Evolutionary conservation across 176 grass and related monocot genomes (phyloP), one percentile per base, ranked within the genome.

Genomic region (Musa beccarii): DNA sequence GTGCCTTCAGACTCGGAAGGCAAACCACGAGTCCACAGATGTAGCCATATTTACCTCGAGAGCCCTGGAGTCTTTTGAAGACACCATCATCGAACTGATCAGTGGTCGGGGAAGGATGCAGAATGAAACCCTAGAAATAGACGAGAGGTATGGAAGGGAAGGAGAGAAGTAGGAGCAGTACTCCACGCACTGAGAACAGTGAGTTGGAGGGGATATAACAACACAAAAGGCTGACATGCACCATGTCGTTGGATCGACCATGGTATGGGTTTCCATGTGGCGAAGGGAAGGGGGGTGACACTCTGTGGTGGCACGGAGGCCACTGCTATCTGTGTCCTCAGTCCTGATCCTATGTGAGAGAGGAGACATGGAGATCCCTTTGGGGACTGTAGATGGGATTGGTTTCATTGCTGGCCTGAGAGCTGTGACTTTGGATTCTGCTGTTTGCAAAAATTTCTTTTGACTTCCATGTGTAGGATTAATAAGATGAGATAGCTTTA

Each of bases 221-320:
- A 54, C 20, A 49, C 19, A 54, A 54, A 73, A 73, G 51, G 71
- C 71, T 73, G 71, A 53, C 71, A 54, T 55, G 71, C 50, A 73
- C 52, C 71, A 73, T 73, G 71, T 54, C 22, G 50, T 14, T 54
- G 52, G 20, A 19, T 54, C 51, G 16, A 54, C 51, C 51, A 53
- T 73, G 51, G 51, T 24, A 73, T 73, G 71, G n/a, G n/a, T 10
- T 17, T 72, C 69, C 49, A 55, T 55, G 69, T 52, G 9, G n/a
- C 52, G 43, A 22, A 26, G 23, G 21, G 49, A 19, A 10, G 9
- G 10, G 9, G 15, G 50, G 10, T 51, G 49, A 29, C 28, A 29
- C 28, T 29, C 28, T 29, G 28, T 29, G 2, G 28, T 29, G 2
- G 29, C 29, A 34, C 29, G 29, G 29, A 34, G 4, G 29, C 29